A percentile compares a stretch with the other conserved stretches of the same genome.
Evolutionary conservation across 495 filamentous ascomycete species (phyloP).

Genomic region (Lindgomyces ingoldianus): DNA sequence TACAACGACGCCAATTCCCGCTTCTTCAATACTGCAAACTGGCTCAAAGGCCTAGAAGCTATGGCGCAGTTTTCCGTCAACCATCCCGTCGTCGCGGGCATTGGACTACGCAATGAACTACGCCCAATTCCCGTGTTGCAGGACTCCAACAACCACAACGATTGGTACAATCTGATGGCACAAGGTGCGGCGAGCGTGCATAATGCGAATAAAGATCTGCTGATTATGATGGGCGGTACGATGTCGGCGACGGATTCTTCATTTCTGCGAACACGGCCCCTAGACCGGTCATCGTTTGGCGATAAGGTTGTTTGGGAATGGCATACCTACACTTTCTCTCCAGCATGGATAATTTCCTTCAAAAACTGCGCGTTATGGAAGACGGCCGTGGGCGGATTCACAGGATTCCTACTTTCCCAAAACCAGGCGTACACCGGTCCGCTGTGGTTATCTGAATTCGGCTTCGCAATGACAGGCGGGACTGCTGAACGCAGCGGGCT

Average conservation of each 20-base stretch:
- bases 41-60: conserved; percentile 46
- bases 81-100: conserved; percentile 50
- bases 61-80: conserved; percentile 43
- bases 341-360: conserved; percentile 25
- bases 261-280: conserved; percentile 44
- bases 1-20: conserved; percentile 47
- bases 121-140: conserved; percentile 45
- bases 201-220: conserved; percentile 47
- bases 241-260: conserved; percentile 50
- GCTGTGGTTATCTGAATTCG: conserved; percentile 54
- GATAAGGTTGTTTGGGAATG: conserved; percentile 56
- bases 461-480: conserved; percentile 47
- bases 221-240: conserved; percentile 53
- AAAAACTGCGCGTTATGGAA: conserved; percentile 47
- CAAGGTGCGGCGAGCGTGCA: conserved; percentile 49
- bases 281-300: conserved; percentile 48
- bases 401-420: conserved; percentile 52
- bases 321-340: conserved; percentile 51
- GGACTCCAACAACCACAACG: conserved; percentile 48
- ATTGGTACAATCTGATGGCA: conserved; percentile 53
- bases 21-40: conserved; percentile 51
- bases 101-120: conserved; percentile 54
- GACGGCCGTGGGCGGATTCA: conserved; percentile 46
- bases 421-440: conserved; percentile 49
- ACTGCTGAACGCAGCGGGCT: conserved; percentile 25